Evolutionary conservation across 208 protist species (phyloP), one percentile per base, ranked within the genome.

Genomic region (Lotmaria passim): DNA sequence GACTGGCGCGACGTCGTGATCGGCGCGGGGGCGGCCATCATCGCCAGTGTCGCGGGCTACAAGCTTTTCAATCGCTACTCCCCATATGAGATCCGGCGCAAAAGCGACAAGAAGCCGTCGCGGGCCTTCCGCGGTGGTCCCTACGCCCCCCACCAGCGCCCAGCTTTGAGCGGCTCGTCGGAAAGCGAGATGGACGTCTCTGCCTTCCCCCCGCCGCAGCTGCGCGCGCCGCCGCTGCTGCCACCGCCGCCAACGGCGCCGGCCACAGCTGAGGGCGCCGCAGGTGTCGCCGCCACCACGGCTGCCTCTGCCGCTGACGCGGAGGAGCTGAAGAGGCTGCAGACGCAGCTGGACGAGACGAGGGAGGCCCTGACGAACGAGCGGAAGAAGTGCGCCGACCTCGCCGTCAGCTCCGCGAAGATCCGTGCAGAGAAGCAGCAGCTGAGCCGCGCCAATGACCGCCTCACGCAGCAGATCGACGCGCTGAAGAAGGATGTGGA

Each of bases 1-100:
- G 85, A 93, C 69, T 95, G 90, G 88, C 81, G 86, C 34, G 86
- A 95, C 73, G 79, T 84, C 26, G 86, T 95, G 36, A 95, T 95
- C 72, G 87, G 74, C 26, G 53, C 75, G 23, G 90, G 87, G 15
- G 87, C 84, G 17, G 79, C 86, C 11, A 71, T 82, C 24, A 48
- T 93, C 34, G 66, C 74, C 30, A 78, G 75, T 24, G 50, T 90
- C 41, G 77, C 76, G 12, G 85, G 73, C 7, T 79, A 81, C 47
- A 93, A 91, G 57, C 73, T 87, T 50, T 92, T 93, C 69, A 70
- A 86, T 55, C 65, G 71, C 30, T 95, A 91, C 72, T 93, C 87
- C 4, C 87, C 90, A 19, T 93, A 88, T 69, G 90, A 95, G 66
- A 66, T 95, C 30, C 81, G 87, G 30, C 86, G 86, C 34, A 95